Evolutionary conservation across 2,329 filamentous ascomycete genomes (phyloP), one percentile per base, ranked within the genome.

Genomic region (Monosporascus sp.): DNA sequence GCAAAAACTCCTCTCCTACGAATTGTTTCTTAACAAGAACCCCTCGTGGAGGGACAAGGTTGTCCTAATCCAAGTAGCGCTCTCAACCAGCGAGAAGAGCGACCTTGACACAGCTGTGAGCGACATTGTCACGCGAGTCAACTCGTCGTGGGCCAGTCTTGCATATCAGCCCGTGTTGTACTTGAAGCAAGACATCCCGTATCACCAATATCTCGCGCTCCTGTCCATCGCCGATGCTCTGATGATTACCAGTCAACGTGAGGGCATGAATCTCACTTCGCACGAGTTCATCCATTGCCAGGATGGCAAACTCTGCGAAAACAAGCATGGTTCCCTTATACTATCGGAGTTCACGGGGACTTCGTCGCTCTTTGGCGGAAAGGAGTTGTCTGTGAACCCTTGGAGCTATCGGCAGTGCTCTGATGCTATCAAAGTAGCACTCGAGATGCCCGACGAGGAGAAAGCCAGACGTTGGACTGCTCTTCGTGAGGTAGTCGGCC

Each of bases 201-300:
- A 96, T 66, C 79, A 89, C 0, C 92, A 97, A 67, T 97, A 97
- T 64, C 80, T 97, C n/a, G 93, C 92, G 2, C 77, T 97, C 7
- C 79, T 97, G 47, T 90, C 90, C 3, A 87, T 95, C 50, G 94
- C 93, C 2, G 92, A 97, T 72, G 89, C 88, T 3, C 77, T 97
- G 49, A 94, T 97, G 83, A 94, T 97, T 65, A 95, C 93, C 2
- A 95, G 90, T 67, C 85, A 97, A 62, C 90, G 94, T 50, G 93
- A 97, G 69, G 93, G 93, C 57, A 97, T 97, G 94, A 97, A 97
- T 67, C 73, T 97, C 52, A 97, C 93, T 0, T 92, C 89, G 6
- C 94, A 97, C 67, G 93, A 97, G 68, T 97, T 91, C 65, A 81
- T 97, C 36, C 89, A 90, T 60, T 97, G 92, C 66, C 93, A 97